Conservation (phyloP, 2,329 filamentous ascomycete genomes). For the Fusarium succisae region DNA sequence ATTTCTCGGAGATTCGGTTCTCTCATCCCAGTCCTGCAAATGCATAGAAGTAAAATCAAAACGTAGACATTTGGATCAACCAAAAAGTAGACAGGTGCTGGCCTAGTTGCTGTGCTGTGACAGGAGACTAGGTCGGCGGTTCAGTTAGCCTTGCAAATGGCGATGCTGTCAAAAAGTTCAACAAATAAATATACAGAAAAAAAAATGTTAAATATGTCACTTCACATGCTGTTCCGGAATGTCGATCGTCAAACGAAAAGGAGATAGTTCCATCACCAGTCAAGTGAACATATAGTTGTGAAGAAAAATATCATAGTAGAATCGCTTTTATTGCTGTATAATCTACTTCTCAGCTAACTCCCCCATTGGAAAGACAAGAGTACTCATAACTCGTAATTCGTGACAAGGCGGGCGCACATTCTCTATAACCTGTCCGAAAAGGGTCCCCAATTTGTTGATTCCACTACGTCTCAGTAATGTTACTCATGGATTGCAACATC, state of each 20-base stretch:
- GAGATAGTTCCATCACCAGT: not conserved
- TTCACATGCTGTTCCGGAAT: not conserved
- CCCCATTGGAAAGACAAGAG: not conserved
- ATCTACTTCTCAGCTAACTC: not conserved
- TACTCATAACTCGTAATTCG: not conserved
- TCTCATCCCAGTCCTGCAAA: slow-evolving; percentile 14
- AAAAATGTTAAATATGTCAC: slow-evolving; percentile 8
- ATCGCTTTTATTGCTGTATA: not conserved
- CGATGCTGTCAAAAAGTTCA: slow-evolving; percentile 20
- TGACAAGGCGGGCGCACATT: not conserved
- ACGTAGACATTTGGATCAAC: slow-evolving; percentile 31
- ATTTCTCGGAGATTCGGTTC: slow-evolving; percentile 11
- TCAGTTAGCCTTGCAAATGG: slow-evolving; percentile 33
- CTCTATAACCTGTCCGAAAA: not conserved
- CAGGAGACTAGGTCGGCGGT: slow-evolving; percentile 1
- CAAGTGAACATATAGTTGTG: not conserved
- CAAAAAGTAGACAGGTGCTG: slow-evolving; percentile 31
- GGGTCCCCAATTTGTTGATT: not conserved
- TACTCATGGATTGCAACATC: slow-evolving; percentile 48
- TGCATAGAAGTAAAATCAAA: slow-evolving; percentile 32
- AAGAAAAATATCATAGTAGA: not conserved
- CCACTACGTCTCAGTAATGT: not conserved
- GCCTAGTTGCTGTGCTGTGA: slow-evolving; percentile 16
- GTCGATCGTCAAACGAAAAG: no score
- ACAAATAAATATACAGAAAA: not conserved